A percentile compares a stretch with the other conserved stretches of the same genome.
These are phyloP conservation scores for Talaromyces amestolkiae DNA, from an alignment of 2,329 filamentous ascomycete species.

Conservation along the genomic window DNA sequence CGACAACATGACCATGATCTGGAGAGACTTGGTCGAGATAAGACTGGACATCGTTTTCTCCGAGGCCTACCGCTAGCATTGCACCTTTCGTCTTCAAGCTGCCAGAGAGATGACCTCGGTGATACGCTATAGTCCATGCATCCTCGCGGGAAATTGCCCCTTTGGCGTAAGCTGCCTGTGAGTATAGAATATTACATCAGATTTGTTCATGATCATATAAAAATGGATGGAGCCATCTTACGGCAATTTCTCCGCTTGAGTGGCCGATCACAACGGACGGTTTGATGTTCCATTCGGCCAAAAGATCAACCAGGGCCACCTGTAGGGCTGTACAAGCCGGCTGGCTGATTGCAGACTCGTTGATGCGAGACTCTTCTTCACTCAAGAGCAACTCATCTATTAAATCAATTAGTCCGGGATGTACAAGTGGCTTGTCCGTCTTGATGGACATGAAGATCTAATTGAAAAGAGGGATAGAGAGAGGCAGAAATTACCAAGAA, in stretches of 20 bases:
- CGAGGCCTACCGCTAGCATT: conserved; percentile 35
- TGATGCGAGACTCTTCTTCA: conserved; percentile 12
- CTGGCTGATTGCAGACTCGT: conserved; percentile 25
- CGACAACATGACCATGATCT: conserved; percentile 25
- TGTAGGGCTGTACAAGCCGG: conserved; percentile 26
- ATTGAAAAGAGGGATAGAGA: neutral
- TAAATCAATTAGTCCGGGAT: neutral
- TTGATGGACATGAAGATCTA: neutral
- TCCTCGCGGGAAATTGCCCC: conserved; percentile 38
- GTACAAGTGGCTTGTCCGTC: neutral
- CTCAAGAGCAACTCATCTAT: neutral
- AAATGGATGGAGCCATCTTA: neutral
- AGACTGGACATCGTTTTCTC: conserved; percentile 24
- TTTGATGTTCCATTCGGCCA: conserved; percentile 29
- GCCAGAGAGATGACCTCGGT: conserved; percentile 32
- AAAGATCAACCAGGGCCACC: conserved; percentile 22
- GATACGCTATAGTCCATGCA: conserved; percentile 42
- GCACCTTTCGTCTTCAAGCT: conserved; percentile 22
- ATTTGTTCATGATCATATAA: neutral
- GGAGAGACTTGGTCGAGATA: conserved; percentile 6
- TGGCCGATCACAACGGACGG: conserved; percentile 44
- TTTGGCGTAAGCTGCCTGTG: conserved; percentile 43
- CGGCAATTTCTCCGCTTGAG: conserved; percentile 48
- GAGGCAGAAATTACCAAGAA: neutral
- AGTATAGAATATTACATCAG: neutral